Base-by-base conservation (phyloP, 495 filamentous ascomycete species). In the Gamarada debralockiae region DNA sequence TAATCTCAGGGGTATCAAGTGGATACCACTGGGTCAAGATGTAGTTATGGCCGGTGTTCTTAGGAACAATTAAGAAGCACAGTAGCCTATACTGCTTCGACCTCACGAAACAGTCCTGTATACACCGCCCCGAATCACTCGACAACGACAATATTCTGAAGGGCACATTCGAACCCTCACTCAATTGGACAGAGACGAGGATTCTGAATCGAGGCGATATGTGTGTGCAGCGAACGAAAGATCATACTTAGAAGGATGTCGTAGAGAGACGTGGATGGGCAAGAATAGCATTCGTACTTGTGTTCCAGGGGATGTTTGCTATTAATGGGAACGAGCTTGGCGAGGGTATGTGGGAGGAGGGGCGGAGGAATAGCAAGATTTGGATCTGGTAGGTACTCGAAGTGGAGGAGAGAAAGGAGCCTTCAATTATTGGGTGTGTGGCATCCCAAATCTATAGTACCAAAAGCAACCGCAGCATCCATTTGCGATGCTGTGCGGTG, bases 91-190 rank as follows among this genome's bases (percentile, higher is more conserved):
- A n/a, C n/a, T n/a, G n/a, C 56, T 80, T 86, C 27, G 67, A 68
- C 0, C 84, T 83, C 0, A 68, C 65, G 10, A 68, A 73, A 54
- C 69, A 69, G 20, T 77, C 72, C 54, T 71, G 74, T 49, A 80
- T 92, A 77, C 89, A 92, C 53, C 75, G 86, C 0, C 90, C 89
- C 2, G 74, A 82, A 60, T 82, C 76, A n/a, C 65, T 93, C 3
- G 89, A 92, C 56, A 90, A 87, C 45, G 87, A 86, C 3, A 74
- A 90, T 52, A 78, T 93, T 22, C 48, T 93, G 14, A 86, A 91
- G 61, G 89, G 89, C 0, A 63, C 78, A 59, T 62, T 86, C n/a
- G 82, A 80, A 62, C 74, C 82, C 66, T 64, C 78, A 8, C 65
- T 90, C 7, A 86, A 89, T 57, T 57, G 67, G 58, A 77, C 85